Evolutionary conservation across 805 yeast genomes (phyloP), one percentile per base, ranked within the genome.

Genomic region (Kazachstania kunashirensis): DNA sequence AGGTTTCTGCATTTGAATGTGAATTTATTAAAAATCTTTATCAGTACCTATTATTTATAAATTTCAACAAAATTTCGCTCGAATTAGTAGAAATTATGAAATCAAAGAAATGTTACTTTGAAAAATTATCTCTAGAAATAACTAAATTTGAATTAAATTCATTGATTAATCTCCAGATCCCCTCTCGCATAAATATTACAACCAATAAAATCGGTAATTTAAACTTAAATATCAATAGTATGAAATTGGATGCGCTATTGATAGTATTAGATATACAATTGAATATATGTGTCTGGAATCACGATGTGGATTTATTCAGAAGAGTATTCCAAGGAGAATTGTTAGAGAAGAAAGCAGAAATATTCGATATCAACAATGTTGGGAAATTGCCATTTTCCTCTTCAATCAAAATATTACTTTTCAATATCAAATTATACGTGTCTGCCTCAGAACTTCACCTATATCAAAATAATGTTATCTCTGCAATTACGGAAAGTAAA

Each of bases 401-500:
- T 7, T 58, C 57, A 28, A 37, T 55, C n/a, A 45, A 44, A 31
- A 36, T 54, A n/a, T 28, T 59, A 18, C 28, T 56, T n/a, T 55
- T 59, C 24, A 58, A 55, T 37, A 45, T 55, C 4, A 37, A 42
- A 2, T 31, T 54, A 13, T 39, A 44, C 24, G 35, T 31, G 5
- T 31, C 46, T 3, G 47, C 55, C 8, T 51, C 60, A 2, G 34
- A 31, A 16, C 31, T 57, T 10, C 55, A 55, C 16, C 17, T 44
- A 9, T 6, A 31, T 7, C 31, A 34, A 2, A 38, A 47, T 11
- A 40, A 52, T 24, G 29, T 54, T 17, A 28, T 42, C 2, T 49
- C 41, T 3, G 40, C 63, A 6, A 48, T 63, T 4, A 42, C 50
- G 3, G 71, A 72, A 30, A 52, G 65, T 11, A 77, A 71, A 39